Evolutionary conservation across 208 protist genomes (phyloP), one percentile per base, ranked within the genome.

Genomic region (Phytomonas sp.): DNA sequence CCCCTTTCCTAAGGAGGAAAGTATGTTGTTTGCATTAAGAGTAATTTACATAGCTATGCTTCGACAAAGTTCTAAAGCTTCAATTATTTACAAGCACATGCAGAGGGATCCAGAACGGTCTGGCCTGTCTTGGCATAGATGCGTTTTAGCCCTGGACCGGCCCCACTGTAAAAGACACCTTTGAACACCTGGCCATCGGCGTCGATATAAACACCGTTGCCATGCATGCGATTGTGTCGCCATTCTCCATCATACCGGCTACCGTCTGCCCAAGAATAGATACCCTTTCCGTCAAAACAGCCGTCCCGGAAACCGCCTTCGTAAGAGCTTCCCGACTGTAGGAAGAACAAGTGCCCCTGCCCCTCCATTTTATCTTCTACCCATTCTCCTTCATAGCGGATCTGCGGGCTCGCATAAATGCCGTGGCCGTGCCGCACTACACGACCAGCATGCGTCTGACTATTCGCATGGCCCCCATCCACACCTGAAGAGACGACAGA

Each of bases 351-450:
- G 20, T 68, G 61, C 11, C 91, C 93, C 26, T 69, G 60, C 28
- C 93, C 93, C 66, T 96, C 74, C 83, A 94, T 93, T 68, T 83
- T 86, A 68, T 97, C 91, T 64, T 92, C 82, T 6, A 66, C 31
- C 93, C 93, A 97, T 4, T 93, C 66, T 7, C 93, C 93, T 6
- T 77, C 76, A 78, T 97, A 96, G 62, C 67, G 77, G 59, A 94
- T 79, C n/a, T 74, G 62, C 4, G 80, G 84, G 62, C 84, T 88
- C n/a, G 60, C 79, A 75, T 89, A 94, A 26, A 79, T 84, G 60
- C 89, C 89, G 53, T 74, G 77, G 62, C 89, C 89, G 63, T 94
- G 89, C 4, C 89, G 89, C 60, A 74, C 87, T 20, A 84, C 61
- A 33, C 62, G 63, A 13, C 43, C 40, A 9, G 70, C 69, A 5